phyloP scores from a whole-genome alignment of 805 yeast genomes.

The Debaryomyces tyrocola region DNA sequence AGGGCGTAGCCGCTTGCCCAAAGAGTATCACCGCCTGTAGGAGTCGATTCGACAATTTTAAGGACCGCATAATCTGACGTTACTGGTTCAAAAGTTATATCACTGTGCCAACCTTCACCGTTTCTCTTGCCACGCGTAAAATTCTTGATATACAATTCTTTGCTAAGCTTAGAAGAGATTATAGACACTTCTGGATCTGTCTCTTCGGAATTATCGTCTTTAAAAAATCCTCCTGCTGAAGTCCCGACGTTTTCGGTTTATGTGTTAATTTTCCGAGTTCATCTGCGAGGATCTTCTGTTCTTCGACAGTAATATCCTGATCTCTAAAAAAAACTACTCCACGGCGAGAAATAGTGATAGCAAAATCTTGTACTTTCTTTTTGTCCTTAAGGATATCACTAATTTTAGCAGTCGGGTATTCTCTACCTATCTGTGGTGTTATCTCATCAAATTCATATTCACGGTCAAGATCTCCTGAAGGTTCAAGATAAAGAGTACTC shows the following conservation, averaged over 20 bases:
- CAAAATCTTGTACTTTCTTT: constrained; percentile 6
- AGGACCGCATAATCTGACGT: constrained; percentile 59
- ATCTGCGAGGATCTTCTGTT: constrained; percentile 6
- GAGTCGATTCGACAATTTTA: constrained; percentile 51
- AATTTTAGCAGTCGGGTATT: constrained; percentile 5
- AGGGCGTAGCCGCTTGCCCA: constrained; percentile 56
- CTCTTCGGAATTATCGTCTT: constrained; percentile 4
- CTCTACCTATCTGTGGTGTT: constrained; percentile 9
- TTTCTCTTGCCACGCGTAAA: neutral
- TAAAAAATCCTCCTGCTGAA: constrained; percentile 8
- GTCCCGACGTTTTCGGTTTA: constrained; percentile 7
- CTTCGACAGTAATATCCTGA: constrained; percentile 6
- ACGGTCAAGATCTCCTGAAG: constrained; percentile 5
- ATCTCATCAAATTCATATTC: constrained; percentile 5
- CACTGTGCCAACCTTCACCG: constrained; percentile 46
- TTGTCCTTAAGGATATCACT: constrained; percentile 7
- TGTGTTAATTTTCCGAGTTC: constrained; percentile 6
- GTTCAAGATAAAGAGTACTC: constrained; percentile 1
- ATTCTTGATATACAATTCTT: constrained; percentile 1
- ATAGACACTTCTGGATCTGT: constrained; percentile 9
- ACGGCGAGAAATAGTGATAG: constrained; percentile 7
- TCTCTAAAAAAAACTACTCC: constrained; percentile 8
- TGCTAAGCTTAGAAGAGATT: constrained; percentile 5
- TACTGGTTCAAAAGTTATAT: constrained; percentile 54
- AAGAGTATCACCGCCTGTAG: constrained; percentile 54